Evolutionary conservation across 129 eudicot species (phyloP).

Genomic region (Smallanthus sonchifolius): DNA sequence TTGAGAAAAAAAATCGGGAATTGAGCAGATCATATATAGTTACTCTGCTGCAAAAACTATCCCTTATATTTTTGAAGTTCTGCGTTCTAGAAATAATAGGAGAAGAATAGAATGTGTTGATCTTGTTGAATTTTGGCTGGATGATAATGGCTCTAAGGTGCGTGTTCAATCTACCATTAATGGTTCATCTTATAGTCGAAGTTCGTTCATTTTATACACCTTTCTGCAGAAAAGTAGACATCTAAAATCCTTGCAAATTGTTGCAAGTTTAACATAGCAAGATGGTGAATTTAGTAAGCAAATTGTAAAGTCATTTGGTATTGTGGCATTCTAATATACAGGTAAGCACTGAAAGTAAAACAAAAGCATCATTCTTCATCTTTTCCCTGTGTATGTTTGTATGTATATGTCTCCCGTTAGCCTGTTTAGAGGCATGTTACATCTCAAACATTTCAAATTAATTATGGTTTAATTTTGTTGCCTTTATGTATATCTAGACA

Average conservation of each 20-base stretch:
- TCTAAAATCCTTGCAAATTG: slow-evolving; percentile 73
- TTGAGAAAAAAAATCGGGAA: slow-evolving; percentile 89
- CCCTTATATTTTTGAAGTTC: slow-evolving; percentile 86
- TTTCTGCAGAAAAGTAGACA: slow-evolving; percentile 64
- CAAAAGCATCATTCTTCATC: too few relatives aligned
- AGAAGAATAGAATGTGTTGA: slow-evolving; percentile 83
- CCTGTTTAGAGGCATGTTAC: too few relatives aligned
- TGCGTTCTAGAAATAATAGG: slow-evolving; percentile 90
- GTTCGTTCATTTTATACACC: not conserved
- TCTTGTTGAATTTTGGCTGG: slow-evolving; percentile 83
- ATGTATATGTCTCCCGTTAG: too few relatives aligned
- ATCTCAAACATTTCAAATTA: too few relatives aligned
- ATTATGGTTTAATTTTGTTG: too few relatives aligned
- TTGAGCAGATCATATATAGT: slow-evolving; percentile 60
- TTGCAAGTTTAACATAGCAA: too few relatives aligned
- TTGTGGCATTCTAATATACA: too few relatives aligned
- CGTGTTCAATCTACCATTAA: not conserved
- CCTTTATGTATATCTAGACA: too few relatives aligned
- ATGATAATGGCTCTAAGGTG: slow-evolving; percentile 84
- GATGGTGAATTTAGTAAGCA: slow-evolving; percentile 98
- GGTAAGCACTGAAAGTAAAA: too few relatives aligned
- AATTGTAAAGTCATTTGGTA: too few relatives aligned
- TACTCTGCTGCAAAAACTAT: slow-evolving; percentile 89
- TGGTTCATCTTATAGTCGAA: not conserved
- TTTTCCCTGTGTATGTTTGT: too few relatives aligned